Conservation (phyloP, 164 flowering plant species). For the Cinnamomum chago region DNA sequence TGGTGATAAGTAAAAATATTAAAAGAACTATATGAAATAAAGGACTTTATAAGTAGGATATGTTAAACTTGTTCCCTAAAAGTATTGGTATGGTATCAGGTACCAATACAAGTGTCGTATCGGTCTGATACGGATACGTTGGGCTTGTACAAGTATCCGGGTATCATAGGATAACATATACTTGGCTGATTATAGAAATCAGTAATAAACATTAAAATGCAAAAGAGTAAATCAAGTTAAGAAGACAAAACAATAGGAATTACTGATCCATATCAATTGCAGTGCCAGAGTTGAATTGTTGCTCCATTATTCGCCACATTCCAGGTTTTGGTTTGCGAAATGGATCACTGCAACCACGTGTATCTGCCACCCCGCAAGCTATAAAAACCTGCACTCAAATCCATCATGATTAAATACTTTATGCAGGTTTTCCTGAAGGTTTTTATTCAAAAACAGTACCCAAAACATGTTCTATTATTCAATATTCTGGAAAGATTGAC, state of each 20-base stretch:
- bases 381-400: slow-evolving; percentile 69
- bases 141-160: too few species aligned
- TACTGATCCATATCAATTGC: slow-evolving; percentile 76
- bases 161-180: too few species aligned
- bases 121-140: too few species aligned
- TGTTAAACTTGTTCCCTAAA: too few species aligned
- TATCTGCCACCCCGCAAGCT: slow-evolving; percentile 68
- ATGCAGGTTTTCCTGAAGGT: not conserved
- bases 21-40: too few species aligned
- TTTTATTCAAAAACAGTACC: not conserved
- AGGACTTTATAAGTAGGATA: too few species aligned
- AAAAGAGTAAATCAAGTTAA: not conserved
- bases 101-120: too few species aligned
- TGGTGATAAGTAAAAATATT: too few species aligned
- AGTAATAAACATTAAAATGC: not conserved
- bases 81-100: too few species aligned
- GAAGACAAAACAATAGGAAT: slow-evolving; percentile 15
- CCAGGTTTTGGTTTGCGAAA: slow-evolving; percentile 89
- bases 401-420: not conserved
- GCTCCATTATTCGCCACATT: slow-evolving; percentile 89
- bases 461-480: not conserved
- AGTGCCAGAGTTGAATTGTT: slow-evolving; percentile 82
- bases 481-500: not conserved
- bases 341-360: slow-evolving; percentile 39
- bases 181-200: not conserved